Evolutionary conservation across 495 filamentous ascomycete species (phyloP).

Genomic region (Tricharina praecox): DNA sequence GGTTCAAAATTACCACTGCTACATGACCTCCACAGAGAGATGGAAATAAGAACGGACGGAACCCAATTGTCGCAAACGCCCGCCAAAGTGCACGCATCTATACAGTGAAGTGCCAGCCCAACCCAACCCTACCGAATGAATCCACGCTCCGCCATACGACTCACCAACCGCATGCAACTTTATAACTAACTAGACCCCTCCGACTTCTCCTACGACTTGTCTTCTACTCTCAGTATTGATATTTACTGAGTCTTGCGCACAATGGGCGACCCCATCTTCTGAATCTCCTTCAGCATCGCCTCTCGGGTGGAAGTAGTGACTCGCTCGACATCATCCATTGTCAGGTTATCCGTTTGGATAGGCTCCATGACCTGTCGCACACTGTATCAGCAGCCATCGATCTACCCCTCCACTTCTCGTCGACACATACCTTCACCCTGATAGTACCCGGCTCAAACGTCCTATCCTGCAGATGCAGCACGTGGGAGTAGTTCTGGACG

Average conservation of each 20-base stretch:
- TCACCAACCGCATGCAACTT: too few relatives aligned
- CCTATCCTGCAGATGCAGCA: constrained; percentile 51
- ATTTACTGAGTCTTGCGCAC: background rate
- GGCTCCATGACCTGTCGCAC: constrained; percentile 49
- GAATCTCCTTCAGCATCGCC: constrained; percentile 61
- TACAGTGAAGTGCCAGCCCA: background rate
- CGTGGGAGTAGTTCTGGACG: constrained; percentile 67
- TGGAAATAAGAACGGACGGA: too few relatives aligned
- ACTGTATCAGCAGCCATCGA: too few relatives aligned
- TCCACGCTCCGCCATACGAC: too few relatives aligned
- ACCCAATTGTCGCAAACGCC: background rate
- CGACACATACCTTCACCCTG: constrained; percentile 55
- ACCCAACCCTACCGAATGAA: too few relatives aligned
- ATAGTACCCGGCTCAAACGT: constrained; percentile 62
- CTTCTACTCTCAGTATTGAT: background rate
- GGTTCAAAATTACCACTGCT: too few relatives aligned
- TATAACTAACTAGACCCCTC: too few relatives aligned
- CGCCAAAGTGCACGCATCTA: background rate
- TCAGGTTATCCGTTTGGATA: constrained; percentile 64
- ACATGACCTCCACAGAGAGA: too few relatives aligned
- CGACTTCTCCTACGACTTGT: too few relatives aligned
- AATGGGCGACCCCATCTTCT: constrained; percentile 31
- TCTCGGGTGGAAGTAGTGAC: constrained; percentile 54
- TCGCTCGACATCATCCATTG: constrained; percentile 61
- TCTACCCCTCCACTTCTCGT: too few relatives aligned